Evolutionary conservation across 2,329 filamentous ascomycete genomes (phyloP), one percentile per base, ranked within the genome.

Genomic region (Bipolaris gigantea): DNA sequence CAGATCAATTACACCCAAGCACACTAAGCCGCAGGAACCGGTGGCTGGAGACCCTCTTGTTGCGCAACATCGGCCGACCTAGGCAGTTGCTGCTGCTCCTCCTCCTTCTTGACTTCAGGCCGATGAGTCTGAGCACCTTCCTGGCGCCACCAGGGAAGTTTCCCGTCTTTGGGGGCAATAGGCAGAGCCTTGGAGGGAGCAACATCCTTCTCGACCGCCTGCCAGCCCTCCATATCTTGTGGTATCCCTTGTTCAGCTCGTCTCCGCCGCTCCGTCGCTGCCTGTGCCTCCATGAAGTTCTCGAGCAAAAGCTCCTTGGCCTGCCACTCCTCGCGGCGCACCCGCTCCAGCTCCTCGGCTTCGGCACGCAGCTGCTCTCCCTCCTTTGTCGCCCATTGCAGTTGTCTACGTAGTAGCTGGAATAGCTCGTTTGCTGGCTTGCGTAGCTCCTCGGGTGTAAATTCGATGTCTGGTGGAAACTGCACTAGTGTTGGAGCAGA

Each of bases 261-360:
- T 21, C 67, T 69, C 23, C 70, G 62, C 36, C 69, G 60, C 33
- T 62, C 62, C 2, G 48, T 55, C 10, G 65, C 83, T 76, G 87
- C 86, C 70, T 87, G 85, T 32, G 84, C 79, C 71, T 93, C 89
- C 62, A 90, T 81, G 30, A 88, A 81, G 67, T 91, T 89, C 53
- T 90, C 84, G n/a, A 94, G 74, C 16, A 93, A 74, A 27, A 90
- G 81, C 74, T 94, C 89, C 74, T 93, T 93, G 74, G 89, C 85
- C 13, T 85, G 77, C 90, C 90, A 94, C 69, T 91, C 89, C 57
- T 85, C 81, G 70, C 84, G 84, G 73, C 88, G 86, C 11, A 80
- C 66, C 33, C 83, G 83, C 71, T 93, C 89, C 72, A 88, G 82
- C 39, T 78, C 77, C 59, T 86, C 85, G 61, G 86, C 85, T 71